Evolutionary conservation across 257 asterid species (phyloP).

Genomic region (Parsonsia alboflavescens): DNA sequence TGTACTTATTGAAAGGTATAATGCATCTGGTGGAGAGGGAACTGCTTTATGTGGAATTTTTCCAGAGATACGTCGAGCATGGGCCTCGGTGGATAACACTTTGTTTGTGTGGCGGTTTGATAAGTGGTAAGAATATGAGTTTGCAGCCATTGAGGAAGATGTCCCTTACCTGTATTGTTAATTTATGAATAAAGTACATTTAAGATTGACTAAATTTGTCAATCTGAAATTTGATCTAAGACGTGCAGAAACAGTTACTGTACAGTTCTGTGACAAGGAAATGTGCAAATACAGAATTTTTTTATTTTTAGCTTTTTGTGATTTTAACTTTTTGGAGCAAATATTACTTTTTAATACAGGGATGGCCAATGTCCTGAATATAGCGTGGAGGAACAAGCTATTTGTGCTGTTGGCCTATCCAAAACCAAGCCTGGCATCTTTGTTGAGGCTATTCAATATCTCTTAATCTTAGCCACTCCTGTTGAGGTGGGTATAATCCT

Average conservation of each 20-base stretch:
- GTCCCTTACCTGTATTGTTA: neutral
- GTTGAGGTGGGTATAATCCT: slow-evolving; percentile 56
- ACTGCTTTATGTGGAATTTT: slow-evolving; percentile 95
- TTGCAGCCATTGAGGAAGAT: neutral
- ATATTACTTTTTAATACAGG: slow-evolving; percentile 29
- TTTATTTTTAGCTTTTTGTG: neutral
- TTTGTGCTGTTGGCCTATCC: slow-evolving; percentile 86
- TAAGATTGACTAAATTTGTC: neutral
- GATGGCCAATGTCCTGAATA: slow-evolving; percentile 94
- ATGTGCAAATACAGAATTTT: neutral
- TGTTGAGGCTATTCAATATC: slow-evolving; percentile 88
- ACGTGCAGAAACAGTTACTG: neutral
- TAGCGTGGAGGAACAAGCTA: slow-evolving; percentile 91
- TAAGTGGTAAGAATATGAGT: slow-evolving; percentile 59
- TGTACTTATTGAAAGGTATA: slow-evolving; percentile 81
- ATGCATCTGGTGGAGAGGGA: slow-evolving; percentile 95
- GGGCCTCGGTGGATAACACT: slow-evolving; percentile 98
- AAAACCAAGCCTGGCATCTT: slow-evolving; percentile 84
- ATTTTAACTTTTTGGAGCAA: neutral
- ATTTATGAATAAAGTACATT: neutral
- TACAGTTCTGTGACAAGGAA: neutral
- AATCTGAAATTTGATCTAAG: neutral
- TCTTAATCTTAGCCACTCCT: slow-evolving; percentile 93
- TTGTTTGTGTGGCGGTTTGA: slow-evolving; percentile 92
- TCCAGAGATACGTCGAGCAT: slow-evolving; percentile 91